Conservation (phyloP, 768 basidiomycete species). For the Boletus huronensis region DNA sequence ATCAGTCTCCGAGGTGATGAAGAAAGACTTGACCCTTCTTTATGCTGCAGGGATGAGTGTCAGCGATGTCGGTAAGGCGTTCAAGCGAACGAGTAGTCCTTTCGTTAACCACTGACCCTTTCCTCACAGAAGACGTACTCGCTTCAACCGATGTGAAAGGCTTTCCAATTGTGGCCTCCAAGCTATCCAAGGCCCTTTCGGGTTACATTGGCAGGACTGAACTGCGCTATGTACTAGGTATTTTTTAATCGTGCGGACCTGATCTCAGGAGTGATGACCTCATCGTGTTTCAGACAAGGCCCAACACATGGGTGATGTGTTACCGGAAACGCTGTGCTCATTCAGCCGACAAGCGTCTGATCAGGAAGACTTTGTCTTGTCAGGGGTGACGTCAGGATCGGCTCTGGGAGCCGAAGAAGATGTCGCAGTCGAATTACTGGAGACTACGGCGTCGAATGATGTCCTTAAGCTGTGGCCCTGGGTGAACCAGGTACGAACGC, state of each 20-base stretch:
- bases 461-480: constrained; percentile 78
- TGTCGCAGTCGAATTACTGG: constrained; percentile 60
- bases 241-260: neutral
- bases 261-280: neutral
- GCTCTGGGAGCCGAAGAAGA: constrained; percentile 66
- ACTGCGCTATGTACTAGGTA: constrained; percentile 82
- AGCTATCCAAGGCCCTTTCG: constrained; percentile 56
- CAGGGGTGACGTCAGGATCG: constrained; percentile 41
- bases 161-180: constrained; percentile 79
- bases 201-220: constrained; percentile 91
- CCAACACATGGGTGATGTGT: constrained; percentile 56
- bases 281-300: constrained; percentile 57
- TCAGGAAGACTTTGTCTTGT: constrained; percentile 47
- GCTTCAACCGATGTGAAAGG: constrained; percentile 78
- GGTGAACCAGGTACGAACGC: constrained; percentile 78
- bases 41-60: constrained; percentile 74
- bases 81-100: neutral
- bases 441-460: constrained; percentile 53
- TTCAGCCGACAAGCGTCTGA: constrained; percentile 57
- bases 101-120: constrained; percentile 1
- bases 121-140: constrained; percentile 60
- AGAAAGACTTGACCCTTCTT: constrained; percentile 70
- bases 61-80: constrained; percentile 67
- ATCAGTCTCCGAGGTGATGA: constrained; percentile 88
- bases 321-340: constrained; percentile 64